These are phyloP conservation scores for Hanseniaspora taiwanica DNA, from an alignment of 805 yeast genomes.

Conservation along the genomic window DNA sequence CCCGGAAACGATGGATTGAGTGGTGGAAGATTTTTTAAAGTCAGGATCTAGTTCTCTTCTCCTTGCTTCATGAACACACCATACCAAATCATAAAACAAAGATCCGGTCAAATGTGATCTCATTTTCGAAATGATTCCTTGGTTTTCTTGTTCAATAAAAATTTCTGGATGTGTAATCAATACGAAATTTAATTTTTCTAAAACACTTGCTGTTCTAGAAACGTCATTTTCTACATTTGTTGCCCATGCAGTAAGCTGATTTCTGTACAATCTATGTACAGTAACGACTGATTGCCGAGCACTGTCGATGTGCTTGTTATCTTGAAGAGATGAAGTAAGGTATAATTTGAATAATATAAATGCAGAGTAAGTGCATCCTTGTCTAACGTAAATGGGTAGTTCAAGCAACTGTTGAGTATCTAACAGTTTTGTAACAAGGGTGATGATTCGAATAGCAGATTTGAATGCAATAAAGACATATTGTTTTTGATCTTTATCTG, in stretches of 20 bases:
- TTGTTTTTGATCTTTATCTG: constrained; percentile 73
- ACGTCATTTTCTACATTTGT: constrained; percentile 74
- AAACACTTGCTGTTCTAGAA: constrained; percentile 78
- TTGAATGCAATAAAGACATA: constrained; percentile 73
- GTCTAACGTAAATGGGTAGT: constrained; percentile 75
- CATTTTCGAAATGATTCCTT: constrained; percentile 76
- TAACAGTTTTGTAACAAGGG: constrained; percentile 58
- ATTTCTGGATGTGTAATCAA: constrained; percentile 78
- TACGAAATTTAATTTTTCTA: constrained; percentile 80
- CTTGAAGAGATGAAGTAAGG: constrained; percentile 56
- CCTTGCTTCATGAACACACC: constrained; percentile 91
- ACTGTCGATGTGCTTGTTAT: constrained; percentile 61
- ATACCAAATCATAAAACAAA: constrained; percentile 77
- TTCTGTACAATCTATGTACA: constrained; percentile 75
- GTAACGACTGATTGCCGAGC: constrained; percentile 90
- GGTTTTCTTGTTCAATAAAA: constrained; percentile 52
- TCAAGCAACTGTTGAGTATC: constrained; percentile 63
- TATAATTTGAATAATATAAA: constrained; percentile 70
- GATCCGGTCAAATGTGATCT: constrained; percentile 88
- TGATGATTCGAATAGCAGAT: constrained; percentile 68
- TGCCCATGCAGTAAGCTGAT: constrained; percentile 85
- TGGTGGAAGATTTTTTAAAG: no score
- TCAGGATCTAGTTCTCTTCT: constrained; percentile 47
- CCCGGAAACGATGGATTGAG: no score
- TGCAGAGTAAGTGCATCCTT: constrained; percentile 72